Evolutionary conservation across 1,139 yeast genomes (phyloP), one percentile per base, ranked within the genome.

Genomic region (Blastobotrys malaysiensis): DNA sequence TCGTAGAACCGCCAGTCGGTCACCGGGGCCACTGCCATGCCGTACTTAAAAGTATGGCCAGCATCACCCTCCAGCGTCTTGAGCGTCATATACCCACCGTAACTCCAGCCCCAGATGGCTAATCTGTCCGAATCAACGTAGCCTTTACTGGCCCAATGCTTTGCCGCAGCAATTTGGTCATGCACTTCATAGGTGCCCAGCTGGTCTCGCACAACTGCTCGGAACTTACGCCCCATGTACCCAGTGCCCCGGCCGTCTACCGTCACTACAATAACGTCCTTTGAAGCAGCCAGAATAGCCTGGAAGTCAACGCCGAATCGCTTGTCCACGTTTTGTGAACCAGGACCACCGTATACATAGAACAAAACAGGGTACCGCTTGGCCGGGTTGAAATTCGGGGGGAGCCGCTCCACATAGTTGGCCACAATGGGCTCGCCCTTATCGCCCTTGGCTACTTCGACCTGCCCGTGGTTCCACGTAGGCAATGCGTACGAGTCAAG

Each of bases 61-160:
- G 73, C 74, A 66, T 88, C 96, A 44, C 72, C 76, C 66, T 88
- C 96, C 31, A 88, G 71, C 0, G 91, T 83, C 70, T 87, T 88
- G 57, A 88, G 72, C 0, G 96, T 86, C 55, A 86, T 76, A 67
- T 82, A 88, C 0, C 95, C 96, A 51, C 96, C 96, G 65, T 87
- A 88, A 3, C 91, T 84, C 96, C 96, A 88, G n/a, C 96, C 96
- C 96, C 99, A 95, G 49, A 88, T 77, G 0, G 97, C 96, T n/a
- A 88, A 82, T 51, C 75, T 77, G 1, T 79, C 77, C 19, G 69
- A 65, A 64, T 88, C 85, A 27, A 93, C 79, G 60, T 81, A 81
- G 0, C 74, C 71, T 52, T 73, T 69, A 14, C 72, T 63, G 16
- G 89, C 78, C 73, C 86, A 88, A 48, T 76, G 76, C 53, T 82